A percentile compares a stretch with the other conserved stretches of the same genome.
These are phyloP conservation scores for Moniliella sp. DNA, from an alignment of 1,284 basidiomycete species.

Conservation along the genomic window DNA sequence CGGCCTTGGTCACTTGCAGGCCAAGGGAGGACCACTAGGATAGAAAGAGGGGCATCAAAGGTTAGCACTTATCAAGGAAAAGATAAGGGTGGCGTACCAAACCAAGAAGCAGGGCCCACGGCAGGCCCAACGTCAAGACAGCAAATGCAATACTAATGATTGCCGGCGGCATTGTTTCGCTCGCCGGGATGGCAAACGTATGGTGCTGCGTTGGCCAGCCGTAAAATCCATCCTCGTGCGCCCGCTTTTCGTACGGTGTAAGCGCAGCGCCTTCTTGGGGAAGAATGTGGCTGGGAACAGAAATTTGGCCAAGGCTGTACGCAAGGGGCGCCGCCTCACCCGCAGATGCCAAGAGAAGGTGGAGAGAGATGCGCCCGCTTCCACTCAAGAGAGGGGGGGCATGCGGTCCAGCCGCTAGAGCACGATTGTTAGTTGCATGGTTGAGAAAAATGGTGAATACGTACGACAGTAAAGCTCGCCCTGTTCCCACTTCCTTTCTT, in stretches of 20 bases:
- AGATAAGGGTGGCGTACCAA: conserved; percentile 4
- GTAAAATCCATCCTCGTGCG: not conserved
- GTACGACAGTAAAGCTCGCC: not conserved
- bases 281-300: not conserved
- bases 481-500: not conserved
- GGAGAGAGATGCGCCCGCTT: not conserved
- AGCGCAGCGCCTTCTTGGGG: not conserved
- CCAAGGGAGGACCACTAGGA: conserved; percentile 1
- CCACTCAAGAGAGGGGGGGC: not conserved
- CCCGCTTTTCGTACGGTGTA: not conserved
- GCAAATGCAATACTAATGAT: conserved; percentile 9
- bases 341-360: not conserved
- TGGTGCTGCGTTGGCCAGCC: conserved; percentile 3
- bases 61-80: not conserved
- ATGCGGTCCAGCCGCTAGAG: not conserved
- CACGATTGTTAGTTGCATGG: too few species aligned
- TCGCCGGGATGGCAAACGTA: conserved; percentile 13
- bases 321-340: not conserved
- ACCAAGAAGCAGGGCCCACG: conserved; percentile 11
- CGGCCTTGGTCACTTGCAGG: conserved; percentile 5
- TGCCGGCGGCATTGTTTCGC: conserved; percentile 18
- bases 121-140: conserved; percentile 9
- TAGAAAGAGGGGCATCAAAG: not conserved
- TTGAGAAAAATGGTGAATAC: too few species aligned
- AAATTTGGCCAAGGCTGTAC: not conserved